Evolutionary conservation across 208 protist genomes (phyloP), one percentile per base, ranked within the genome.

Genomic region (Porcisia deanei): DNA sequence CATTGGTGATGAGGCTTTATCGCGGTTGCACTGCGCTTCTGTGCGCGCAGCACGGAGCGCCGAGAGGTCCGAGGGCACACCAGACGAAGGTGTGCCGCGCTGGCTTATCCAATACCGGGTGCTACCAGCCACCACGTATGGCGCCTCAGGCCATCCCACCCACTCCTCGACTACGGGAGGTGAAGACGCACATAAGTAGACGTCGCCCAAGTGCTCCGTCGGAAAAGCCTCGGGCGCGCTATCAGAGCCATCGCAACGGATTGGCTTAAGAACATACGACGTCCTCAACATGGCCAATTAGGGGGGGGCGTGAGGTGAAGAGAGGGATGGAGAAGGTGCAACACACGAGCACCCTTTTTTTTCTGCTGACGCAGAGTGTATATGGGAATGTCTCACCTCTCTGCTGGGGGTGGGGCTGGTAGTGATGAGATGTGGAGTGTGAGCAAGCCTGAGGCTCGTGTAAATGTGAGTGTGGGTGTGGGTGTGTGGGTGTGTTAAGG

Each of bases 161-260:
- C 84, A 88, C 45, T 74, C 61, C 78, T 88, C 84, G 22, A n/a
- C 43, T 41, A 82, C 75, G 7, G 64, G 55, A 18, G 84, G 84
- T 30, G 65, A 59, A 16, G 81, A 54, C 7, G 76, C 77, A 59
- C 84, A 88, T 39, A 88, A 49, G 63, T 85, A 84, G 7, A 85
- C 80, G 41, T 82, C 71, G 5, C 16, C 37, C 59, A 80, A 53
- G 2, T 54, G 45, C 57, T 85, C 79, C 43, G 57, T 20, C 0
- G 76, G 37, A 20, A 25, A 8, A n/a, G 34, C 18, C n/a, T n/a
- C 41, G 12, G 53, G n/a, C 43, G 5, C 20, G 58, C 7, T 45
- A 63, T 49, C 34, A 10, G 57, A 25, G 55, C 43, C 37, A 20
- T 66, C 58, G 25, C 3, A 41, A 12, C 9, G 1, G 8, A 22